Conservation (phyloP, 192 early-diverging fungal genomes). For the Coemansia erecta region DNA sequence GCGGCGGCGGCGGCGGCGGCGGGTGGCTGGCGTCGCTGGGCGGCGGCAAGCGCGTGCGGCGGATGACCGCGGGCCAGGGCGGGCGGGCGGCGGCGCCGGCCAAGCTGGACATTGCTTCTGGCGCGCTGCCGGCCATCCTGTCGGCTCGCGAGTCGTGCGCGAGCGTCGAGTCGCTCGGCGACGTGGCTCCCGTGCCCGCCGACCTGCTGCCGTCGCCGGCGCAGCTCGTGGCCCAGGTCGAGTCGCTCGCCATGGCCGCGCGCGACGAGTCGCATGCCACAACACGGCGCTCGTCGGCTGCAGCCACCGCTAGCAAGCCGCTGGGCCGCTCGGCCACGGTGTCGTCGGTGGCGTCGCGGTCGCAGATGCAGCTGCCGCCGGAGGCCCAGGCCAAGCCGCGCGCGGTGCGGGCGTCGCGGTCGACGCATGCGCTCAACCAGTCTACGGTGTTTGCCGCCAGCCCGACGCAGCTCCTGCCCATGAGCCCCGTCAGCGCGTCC, state of each 20-base stretch:
- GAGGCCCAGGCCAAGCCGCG: not conserved
- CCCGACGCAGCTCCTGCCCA: not conserved
- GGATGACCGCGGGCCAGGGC: conserved; percentile 20
- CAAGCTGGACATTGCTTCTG: not conserved
- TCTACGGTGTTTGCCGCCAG: not conserved
- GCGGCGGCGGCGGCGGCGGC: not conserved
- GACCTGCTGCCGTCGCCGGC: conserved; percentile 2
- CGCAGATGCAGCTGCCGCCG: conserved; percentile 6
- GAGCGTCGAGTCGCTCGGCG: not conserved
- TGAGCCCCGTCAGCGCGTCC: conserved; percentile 7
- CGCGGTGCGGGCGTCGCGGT: not conserved
- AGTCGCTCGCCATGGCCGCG: not conserved
- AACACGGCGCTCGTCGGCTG: too few species aligned
- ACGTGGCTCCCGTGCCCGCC: not conserved
- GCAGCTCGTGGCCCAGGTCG: not conserved
- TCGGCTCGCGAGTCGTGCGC: conserved; percentile 27
- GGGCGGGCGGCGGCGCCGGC: conserved; percentile 10
- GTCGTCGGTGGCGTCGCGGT: not conserved
- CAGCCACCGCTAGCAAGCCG: too few species aligned
- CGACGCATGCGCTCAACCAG: not conserved
- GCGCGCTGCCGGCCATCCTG: conserved; percentile 26
- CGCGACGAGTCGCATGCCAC: too few species aligned
- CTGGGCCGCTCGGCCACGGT: not conserved
- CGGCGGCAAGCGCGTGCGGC: conserved; percentile 16
- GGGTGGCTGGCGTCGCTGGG: conserved; percentile 33